Evolutionary conservation across 768 basidiomycete genomes (phyloP).

Genomic region (Chalciporus sphaerocephalus): DNA sequence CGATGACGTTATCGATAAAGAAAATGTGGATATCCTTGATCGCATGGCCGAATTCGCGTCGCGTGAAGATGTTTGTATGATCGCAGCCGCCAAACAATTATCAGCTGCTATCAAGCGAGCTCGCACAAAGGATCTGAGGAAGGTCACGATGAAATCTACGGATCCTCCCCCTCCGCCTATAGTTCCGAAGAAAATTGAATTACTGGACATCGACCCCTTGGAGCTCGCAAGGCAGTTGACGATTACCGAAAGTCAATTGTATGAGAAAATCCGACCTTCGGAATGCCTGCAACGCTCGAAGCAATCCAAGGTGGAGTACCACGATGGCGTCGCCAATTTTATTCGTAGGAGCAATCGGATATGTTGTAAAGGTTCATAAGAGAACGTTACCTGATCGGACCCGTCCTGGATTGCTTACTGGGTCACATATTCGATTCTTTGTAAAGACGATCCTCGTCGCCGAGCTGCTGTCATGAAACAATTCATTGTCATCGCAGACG

Average conservation of each 20-base stretch:
- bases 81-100: conserved; percentile 48
- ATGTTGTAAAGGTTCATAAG: not conserved
- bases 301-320: conserved; percentile 38
- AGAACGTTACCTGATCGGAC: not conserved
- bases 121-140: conserved; percentile 33
- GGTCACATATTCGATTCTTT: conserved; percentile 56
- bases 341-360: conserved; percentile 58
- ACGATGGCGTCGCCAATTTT: conserved; percentile 53
- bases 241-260: conserved; percentile 56
- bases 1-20: conserved; percentile 48
- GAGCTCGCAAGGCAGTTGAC: conserved; percentile 69
- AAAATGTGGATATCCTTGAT: conserved; percentile 49
- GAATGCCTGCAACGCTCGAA: conserved; percentile 60
- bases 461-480: conserved; percentile 61
- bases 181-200: conserved; percentile 43
- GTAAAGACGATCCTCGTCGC: conserved; percentile 53
- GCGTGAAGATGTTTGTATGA: conserved; percentile 35
- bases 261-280: conserved; percentile 52
- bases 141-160: conserved; percentile 32
- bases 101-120: conserved; percentile 45
- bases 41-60: conserved; percentile 52
- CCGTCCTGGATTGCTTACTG: conserved; percentile 49
- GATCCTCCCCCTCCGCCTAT: conserved; percentile 49
- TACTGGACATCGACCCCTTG: conserved; percentile 58
- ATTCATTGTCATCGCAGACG: conserved; percentile 63